phyloP scores from a whole-genome alignment of 2,329 filamentous ascomycete genomes.

The Cytospora piceicola region DNA sequence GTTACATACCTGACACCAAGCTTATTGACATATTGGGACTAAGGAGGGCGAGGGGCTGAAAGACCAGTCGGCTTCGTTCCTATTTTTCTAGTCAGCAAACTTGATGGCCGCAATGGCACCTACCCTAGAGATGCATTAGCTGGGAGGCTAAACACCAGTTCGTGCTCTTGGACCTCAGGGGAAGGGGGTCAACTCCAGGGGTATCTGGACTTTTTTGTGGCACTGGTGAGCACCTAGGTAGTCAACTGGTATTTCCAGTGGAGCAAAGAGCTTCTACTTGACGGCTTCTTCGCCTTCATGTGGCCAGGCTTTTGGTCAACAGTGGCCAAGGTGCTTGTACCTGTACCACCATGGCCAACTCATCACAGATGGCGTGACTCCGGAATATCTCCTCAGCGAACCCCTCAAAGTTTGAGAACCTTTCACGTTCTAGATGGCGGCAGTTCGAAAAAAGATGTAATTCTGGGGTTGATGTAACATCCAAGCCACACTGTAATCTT shows the following conservation, averaged over 20 bases:
- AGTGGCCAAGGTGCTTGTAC: constrained; percentile 5
- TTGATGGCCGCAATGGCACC: not conserved
- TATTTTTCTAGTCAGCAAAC: not conserved
- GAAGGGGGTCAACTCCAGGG: not conserved
- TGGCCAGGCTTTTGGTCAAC: not conserved
- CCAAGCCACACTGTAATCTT: constrained; percentile 23
- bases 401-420: not conserved
- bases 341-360: constrained; percentile 21
- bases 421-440: constrained; percentile 10
- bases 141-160: constrained; percentile 3
- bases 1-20: not conserved
- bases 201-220: not conserved
- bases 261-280: not conserved
- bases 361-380: constrained; percentile 13
- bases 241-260: not conserved
- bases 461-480: constrained; percentile 20
- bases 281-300: not conserved
- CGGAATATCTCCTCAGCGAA: not conserved
- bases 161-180: not conserved
- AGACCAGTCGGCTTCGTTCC: constrained; percentile 27
- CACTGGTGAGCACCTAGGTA: not conserved
- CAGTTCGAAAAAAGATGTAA: constrained; percentile 22
- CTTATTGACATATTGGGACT: not conserved
- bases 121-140: not conserved
- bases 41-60: not conserved